Conservation (phyloP, 768 basidiomycete species). For the Ramaria sp. region DNA sequence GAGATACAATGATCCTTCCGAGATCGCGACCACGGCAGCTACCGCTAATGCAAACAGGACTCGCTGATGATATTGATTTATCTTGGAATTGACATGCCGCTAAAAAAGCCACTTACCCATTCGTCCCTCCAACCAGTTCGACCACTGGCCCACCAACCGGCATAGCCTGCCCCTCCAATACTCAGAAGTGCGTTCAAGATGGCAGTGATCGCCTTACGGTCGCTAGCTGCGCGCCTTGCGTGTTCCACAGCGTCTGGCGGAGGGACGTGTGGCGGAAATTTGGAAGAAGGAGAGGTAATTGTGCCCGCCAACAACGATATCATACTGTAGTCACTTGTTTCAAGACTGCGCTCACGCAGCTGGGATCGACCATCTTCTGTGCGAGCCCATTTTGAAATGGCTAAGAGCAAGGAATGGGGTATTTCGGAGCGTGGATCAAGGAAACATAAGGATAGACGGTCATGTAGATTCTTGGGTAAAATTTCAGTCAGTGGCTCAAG, state of each 20-base stretch:
- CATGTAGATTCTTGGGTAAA: conserved; percentile 35
- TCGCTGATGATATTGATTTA: conserved; percentile 20
- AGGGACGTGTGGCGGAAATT: conserved; percentile 42
- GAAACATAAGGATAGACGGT: conserved; percentile 32
- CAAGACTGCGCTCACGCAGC: conserved; percentile 35
- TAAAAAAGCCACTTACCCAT: conserved; percentile 45
- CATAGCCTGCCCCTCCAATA: conserved; percentile 52
- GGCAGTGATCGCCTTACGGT: conserved; percentile 57
- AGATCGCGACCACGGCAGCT: conserved; percentile 54
- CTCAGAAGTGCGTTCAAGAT: conserved; percentile 66
- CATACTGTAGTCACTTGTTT: conserved; percentile 53
- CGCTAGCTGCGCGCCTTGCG: conserved; percentile 32
- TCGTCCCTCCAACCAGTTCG: conserved; percentile 55
- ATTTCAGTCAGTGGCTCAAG: conserved; percentile 36
- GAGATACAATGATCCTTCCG: conserved; percentile 61
- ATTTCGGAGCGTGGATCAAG: conserved; percentile 30
- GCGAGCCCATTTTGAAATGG: conserved; percentile 61
- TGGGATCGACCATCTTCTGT: conserved; percentile 33
- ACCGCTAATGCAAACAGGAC: conserved; percentile 51
- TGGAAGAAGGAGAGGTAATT: conserved; percentile 67
- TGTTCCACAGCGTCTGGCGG: conserved; percentile 34
- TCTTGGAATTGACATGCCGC: neutral
- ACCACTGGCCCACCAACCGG: conserved; percentile 65
- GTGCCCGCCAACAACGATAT: conserved; percentile 68
- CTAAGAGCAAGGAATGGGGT: conserved; percentile 47